Conservation (phyloP, 148 eudicot genomes). For the Dianthus caryophyllus region DNA sequence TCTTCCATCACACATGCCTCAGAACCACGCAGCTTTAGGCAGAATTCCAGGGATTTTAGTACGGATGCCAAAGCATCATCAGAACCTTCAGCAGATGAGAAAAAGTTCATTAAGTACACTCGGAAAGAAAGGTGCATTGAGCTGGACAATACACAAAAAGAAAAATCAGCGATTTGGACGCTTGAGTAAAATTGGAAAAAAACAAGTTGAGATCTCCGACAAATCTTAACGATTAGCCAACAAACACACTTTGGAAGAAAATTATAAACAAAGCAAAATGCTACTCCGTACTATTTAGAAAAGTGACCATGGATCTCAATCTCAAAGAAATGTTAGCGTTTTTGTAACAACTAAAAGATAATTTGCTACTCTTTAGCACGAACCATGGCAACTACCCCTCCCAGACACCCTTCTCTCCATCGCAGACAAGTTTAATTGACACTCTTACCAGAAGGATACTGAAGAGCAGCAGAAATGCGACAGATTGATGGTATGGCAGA, state of each 20-base stretch:
- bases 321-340: neutral
- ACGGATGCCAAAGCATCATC: slow-evolving; percentile 91
- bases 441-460: slow-evolving; percentile 78
- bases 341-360: neutral
- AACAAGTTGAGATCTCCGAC: neutral
- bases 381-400: neutral
- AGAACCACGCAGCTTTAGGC: slow-evolving; percentile 86
- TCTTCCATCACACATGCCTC: slow-evolving; percentile 94
- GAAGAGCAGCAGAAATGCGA: slow-evolving; percentile 94
- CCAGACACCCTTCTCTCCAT: neutral
- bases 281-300: neutral
- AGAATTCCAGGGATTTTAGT: slow-evolving; percentile 81
- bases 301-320: neutral
- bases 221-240: neutral
- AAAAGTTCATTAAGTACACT: slow-evolving; percentile 2
- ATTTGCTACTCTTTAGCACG: neutral
- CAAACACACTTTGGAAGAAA: neutral
- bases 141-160: neutral
- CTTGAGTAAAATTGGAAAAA: neutral
- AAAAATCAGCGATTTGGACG: neutral
- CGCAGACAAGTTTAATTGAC: neutral
- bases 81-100: slow-evolving; percentile 46
- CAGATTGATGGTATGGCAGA: slow-evolving; percentile 97
- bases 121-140: neutral
- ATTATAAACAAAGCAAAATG: neutral